Evolutionary conservation across 2,329 filamentous ascomycete genomes (phyloP).

Genomic region (Trichocomaceae sp.): DNA sequence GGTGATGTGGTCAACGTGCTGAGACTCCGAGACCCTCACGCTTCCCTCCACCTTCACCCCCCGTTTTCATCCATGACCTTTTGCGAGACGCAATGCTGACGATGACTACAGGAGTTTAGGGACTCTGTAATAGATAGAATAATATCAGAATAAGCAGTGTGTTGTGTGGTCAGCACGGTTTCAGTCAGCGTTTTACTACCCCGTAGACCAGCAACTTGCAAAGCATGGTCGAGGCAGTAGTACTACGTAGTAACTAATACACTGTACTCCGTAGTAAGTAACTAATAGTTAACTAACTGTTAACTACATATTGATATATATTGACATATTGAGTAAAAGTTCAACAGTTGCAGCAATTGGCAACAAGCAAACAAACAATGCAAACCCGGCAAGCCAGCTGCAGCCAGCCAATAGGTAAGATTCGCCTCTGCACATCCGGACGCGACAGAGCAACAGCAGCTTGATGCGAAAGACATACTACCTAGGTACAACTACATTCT

Average conservation of each 20-base stretch:
- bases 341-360: too few species aligned
- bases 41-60: not conserved
- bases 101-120: not conserved
- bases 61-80: not conserved
- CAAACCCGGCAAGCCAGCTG: too few species aligned
- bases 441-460: not conserved
- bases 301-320: too few species aligned
- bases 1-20: not conserved
- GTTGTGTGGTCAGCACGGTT: not conserved
- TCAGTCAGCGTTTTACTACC: not conserved
- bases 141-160: not conserved
- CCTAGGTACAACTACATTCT: not conserved
- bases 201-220: too few species aligned
- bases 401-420: not conserved
- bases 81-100: not conserved
- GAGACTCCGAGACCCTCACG: not conserved
- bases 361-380: not conserved
- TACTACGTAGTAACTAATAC: too few species aligned
- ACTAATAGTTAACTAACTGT: too few species aligned
- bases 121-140: too few species aligned
- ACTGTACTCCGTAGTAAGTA: too few species aligned
- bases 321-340: too few species aligned
- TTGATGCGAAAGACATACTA: not conserved
- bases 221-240: too few species aligned
- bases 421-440: not conserved